A percentile compares a stretch with the other conserved stretches of the same genome.
Conservation (phyloP, 305 asterid genomes). For the Fraxinus sp. region DNA sequence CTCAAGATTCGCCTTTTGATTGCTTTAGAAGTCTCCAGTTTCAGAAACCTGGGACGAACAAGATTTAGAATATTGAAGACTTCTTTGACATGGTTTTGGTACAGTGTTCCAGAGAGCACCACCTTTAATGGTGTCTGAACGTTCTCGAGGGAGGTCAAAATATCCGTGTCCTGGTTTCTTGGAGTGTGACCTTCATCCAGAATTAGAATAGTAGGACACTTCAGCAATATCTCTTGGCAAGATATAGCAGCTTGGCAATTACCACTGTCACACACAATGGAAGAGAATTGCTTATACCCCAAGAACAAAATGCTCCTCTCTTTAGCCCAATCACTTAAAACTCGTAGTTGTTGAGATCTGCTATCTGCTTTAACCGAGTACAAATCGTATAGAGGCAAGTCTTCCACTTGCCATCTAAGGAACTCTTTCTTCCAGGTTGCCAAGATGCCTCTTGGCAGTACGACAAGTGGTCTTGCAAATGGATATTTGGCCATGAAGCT, state of each 20-base stretch:
- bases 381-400: slow-evolving; percentile 71
- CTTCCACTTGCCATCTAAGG: slow-evolving; percentile 32
- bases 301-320: slow-evolving; percentile 74
- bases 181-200: slow-evolving; percentile 98
- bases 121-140: slow-evolving; percentile 82
- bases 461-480: background rate
- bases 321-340: slow-evolving; percentile 69
- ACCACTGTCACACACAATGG: slow-evolving; percentile 65
- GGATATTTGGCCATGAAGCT: slow-evolving; percentile 3
- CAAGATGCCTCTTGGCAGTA: background rate
- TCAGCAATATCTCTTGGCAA: slow-evolving; percentile 67
- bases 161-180: slow-evolving; percentile 82
- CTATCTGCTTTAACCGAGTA: slow-evolving; percentile 87
- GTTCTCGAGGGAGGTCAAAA: slow-evolving; percentile 82
- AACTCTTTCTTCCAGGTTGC: slow-evolving; percentile 3
- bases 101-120: slow-evolving; percentile 91
- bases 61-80: slow-evolving; percentile 89
- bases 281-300: slow-evolving; percentile 87
- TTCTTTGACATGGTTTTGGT: slow-evolving; percentile 92
- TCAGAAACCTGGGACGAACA: slow-evolving; percentile 88
- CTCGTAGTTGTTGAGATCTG: slow-evolving; percentile 76
- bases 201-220: slow-evolving; percentile 69
- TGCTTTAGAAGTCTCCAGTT: slow-evolving; percentile 57
- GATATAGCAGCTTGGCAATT: slow-evolving; percentile 42
- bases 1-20: slow-evolving; percentile 79